Percentiles rank a stretch among this genome's conserved stretches.
phyloP scores from a whole-genome alignment of 2,329 filamentous ascomycete species.

The Monilinia aucupariae region DNA sequence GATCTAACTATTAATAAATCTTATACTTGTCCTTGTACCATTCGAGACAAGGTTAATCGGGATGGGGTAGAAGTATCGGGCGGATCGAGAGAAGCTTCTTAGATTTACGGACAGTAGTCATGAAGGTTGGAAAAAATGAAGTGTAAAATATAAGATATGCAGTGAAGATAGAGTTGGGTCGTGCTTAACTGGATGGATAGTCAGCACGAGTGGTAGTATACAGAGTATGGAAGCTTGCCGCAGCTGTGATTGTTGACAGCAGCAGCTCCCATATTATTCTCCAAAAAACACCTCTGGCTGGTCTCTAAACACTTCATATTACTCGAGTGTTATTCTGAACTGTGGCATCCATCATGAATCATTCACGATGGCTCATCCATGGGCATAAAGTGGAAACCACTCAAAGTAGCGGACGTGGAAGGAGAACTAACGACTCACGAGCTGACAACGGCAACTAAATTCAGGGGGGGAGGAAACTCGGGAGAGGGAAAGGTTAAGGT shows the following conservation, averaged over 20 bases:
- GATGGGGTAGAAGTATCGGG: slow-evolving; percentile 1
- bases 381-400: neutral
- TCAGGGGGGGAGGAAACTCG: too few relatives aligned
- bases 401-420: neutral
- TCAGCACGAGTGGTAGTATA: too few relatives aligned
- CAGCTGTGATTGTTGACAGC: too few relatives aligned
- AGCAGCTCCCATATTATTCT: neutral
- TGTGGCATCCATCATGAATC: too few relatives aligned
- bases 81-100: neutral
- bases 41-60: neutral
- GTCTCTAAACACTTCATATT: too few relatives aligned
- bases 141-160: neutral
- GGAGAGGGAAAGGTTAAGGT: neutral
- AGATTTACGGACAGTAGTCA: neutral
- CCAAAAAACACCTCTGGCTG: too few relatives aligned
- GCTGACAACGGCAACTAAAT: neutral
- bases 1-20: slow-evolving; percentile 11
- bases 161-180: neutral
- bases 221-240: too few relatives aligned
- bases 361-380: neutral
- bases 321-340: too few relatives aligned
- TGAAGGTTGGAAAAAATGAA: slow-evolving; percentile 3
- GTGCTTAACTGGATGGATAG: too few relatives aligned
- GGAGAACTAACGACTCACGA: neutral
- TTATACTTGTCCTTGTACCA: too few relatives aligned